Evolutionary conservation across 2,329 filamentous ascomycete genomes (phyloP).

Genomic region (Xylogone sp.): DNA sequence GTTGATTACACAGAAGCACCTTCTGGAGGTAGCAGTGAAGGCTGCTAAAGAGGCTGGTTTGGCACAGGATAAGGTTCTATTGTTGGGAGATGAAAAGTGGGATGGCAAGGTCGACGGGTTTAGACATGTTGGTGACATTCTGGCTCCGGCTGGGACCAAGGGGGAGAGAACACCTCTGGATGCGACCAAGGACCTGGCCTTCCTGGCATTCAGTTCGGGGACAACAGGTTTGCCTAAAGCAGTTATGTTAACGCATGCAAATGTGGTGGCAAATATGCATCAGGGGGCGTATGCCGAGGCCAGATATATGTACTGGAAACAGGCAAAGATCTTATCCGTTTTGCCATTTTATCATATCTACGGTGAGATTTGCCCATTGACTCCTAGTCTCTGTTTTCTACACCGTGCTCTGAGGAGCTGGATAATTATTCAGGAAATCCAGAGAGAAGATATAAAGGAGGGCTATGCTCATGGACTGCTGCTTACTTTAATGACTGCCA

Average conservation of each 20-base stretch:
- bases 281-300: slow-evolving; percentile 50
- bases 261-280: slow-evolving; percentile 72
- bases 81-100: slow-evolving; percentile 67
- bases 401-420: too few species aligned
- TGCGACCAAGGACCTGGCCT: slow-evolving; percentile 63
- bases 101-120: slow-evolving; percentile 38
- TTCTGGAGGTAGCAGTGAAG: slow-evolving; percentile 60
- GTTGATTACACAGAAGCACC: slow-evolving; percentile 67
- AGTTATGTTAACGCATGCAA: slow-evolving; percentile 80
- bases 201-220: slow-evolving; percentile 37
- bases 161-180: slow-evolving; percentile 54
- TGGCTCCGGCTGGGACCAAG: slow-evolving; percentile 51
- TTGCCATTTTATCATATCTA: slow-evolving; percentile 85
- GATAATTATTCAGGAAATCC: slow-evolving; percentile 43
- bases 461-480: slow-evolving; percentile 69
- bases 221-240: slow-evolving; percentile 90
- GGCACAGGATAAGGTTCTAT: slow-evolving; percentile 62
- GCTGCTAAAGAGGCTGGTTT: slow-evolving; percentile 70
- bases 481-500: slow-evolving; percentile 75
- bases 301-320: slow-evolving; percentile 7
- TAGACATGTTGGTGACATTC: slow-evolving; percentile 37
- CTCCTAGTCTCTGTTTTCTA: too few species aligned
- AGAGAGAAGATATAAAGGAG: background rate
- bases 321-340: slow-evolving; percentile 54
- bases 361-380: slow-evolving; percentile 5